Evolutionary conservation across 345 rosid species (phyloP).

Genomic region (Hibiscus trionum): DNA sequence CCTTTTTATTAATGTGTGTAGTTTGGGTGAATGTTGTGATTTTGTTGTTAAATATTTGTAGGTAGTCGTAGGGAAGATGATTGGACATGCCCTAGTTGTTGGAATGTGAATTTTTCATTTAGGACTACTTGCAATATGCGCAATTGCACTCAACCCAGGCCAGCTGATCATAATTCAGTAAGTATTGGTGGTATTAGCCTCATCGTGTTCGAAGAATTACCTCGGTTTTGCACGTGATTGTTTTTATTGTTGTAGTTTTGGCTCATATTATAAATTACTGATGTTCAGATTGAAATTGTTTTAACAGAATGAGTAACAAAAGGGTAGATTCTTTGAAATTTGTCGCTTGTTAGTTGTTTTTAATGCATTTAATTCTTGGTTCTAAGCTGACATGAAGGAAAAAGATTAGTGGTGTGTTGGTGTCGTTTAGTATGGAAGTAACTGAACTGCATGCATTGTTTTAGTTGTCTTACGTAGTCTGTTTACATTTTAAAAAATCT

Average conservation of each 20-base stretch:
- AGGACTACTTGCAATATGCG: no score
- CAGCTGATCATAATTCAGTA: no score
- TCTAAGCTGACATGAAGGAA: background rate
- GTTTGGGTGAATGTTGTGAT: background rate
- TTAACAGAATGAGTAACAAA: background rate
- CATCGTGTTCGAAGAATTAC: constrained; percentile 46
- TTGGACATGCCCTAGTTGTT: constrained; percentile 83
- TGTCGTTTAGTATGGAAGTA: background rate
- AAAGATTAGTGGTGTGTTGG: background rate
- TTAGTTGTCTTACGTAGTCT: background rate
- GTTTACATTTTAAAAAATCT: background rate
- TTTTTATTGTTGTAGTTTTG: background rate
- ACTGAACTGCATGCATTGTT: background rate
- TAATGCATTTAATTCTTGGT: background rate
- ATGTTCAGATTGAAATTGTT: background rate
- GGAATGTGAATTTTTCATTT: no score
- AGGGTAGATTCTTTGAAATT: background rate
- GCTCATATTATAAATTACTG: background rate
- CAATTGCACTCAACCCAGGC: no score
- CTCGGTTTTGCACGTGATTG: background rate
- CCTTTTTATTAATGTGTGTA: background rate
- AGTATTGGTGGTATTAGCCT: no score
- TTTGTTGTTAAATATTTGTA: constrained; percentile 16
- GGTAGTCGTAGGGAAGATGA: constrained; percentile 99
- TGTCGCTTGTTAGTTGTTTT: background rate